phyloP scores from a whole-genome alignment of 2,329 filamentous ascomycete genomes.

The Alternaria consortialis region DNA sequence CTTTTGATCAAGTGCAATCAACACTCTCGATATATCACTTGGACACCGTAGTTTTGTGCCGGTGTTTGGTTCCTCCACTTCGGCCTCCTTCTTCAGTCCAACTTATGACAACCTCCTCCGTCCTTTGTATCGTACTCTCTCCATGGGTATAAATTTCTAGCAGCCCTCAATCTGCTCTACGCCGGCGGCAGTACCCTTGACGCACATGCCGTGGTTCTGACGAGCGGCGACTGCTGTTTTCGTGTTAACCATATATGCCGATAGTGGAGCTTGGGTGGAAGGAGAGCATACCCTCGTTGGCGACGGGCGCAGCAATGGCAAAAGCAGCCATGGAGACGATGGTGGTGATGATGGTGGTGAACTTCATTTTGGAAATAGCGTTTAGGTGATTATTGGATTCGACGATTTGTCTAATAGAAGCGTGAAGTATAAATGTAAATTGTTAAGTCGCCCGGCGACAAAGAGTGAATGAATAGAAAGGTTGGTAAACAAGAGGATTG shows the following conservation, averaged over 20 bases:
- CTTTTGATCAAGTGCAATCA: background rate
- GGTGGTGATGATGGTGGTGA: conserved; percentile 46
- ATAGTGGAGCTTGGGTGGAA: too few species aligned
- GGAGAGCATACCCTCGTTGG: conserved; percentile 31
- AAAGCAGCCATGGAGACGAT: conserved; percentile 49
- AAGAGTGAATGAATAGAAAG: conserved; percentile 38
- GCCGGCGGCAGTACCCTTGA: conserved; percentile 15
- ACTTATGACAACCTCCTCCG: background rate
- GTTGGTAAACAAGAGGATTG: conserved; percentile 18
- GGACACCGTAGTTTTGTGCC: too few species aligned
- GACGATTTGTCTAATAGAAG: conserved; percentile 8
- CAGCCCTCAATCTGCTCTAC: conserved; percentile 15
- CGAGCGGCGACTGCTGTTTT: conserved; percentile 36
- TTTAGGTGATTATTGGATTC: conserved; percentile 6
- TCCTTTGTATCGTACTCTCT: background rate
- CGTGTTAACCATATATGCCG: conserved; percentile 17
- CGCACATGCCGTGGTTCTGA: conserved; percentile 51
- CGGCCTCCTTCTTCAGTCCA: too few species aligned
- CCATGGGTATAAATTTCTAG: conserved; percentile 5
- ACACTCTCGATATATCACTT: background rate
- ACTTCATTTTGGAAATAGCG: conserved; percentile 43
- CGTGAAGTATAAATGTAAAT: conserved; percentile 14
- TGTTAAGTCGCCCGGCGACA: conserved; percentile 45
- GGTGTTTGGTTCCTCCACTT: background rate
- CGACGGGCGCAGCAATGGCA: conserved; percentile 43